phyloP scores from a whole-genome alignment of 1,284 basidiomycete genomes.

The Cryptococcus depauperatus region DNA sequence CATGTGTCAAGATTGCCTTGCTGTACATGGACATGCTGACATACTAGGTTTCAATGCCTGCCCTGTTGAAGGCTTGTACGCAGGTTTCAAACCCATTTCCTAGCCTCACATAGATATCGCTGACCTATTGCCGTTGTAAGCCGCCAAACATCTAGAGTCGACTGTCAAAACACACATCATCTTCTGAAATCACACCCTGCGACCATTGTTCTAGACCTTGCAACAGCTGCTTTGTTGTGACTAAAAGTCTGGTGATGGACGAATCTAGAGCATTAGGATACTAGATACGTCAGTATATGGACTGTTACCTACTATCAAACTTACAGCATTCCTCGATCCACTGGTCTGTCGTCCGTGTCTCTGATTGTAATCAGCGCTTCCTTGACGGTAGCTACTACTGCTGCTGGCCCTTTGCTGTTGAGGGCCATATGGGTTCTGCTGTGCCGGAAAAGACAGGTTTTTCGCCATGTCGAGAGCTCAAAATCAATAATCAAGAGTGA shows the following conservation, averaged over 20 bases:
- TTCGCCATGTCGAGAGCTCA: too few species aligned
- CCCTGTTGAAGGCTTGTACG: conserved; percentile 75
- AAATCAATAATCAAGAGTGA: too few species aligned
- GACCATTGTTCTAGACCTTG: conserved; percentile 89
- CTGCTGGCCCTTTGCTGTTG: neutral
- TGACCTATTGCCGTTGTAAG: conserved; percentile 67
- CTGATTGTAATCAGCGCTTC: neutral
- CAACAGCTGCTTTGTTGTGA: conserved; percentile 89
- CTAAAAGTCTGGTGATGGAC: conserved; percentile 83
- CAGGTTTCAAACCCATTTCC: conserved; percentile 97
- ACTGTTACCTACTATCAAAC: neutral
- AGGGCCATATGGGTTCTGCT: neutral
- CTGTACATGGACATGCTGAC: neutral
- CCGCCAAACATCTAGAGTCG: conserved; percentile 5
- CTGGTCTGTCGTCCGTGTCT: conserved; percentile 8
- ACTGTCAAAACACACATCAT: conserved; percentile 41
- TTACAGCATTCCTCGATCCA: conserved; percentile 7
- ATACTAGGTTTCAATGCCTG: conserved; percentile 58
- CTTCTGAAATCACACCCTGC: conserved; percentile 63
- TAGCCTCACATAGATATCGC: conserved; percentile 90
- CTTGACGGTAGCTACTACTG: neutral
- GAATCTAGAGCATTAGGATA: conserved; percentile 53
- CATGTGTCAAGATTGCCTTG: neutral
- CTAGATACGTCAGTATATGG: neutral
- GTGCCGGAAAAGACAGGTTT: conserved; percentile 23